phyloP scores from a whole-genome alignment of 352 stramenopile genomes.

The Phytophthora sansomeana region DNA sequence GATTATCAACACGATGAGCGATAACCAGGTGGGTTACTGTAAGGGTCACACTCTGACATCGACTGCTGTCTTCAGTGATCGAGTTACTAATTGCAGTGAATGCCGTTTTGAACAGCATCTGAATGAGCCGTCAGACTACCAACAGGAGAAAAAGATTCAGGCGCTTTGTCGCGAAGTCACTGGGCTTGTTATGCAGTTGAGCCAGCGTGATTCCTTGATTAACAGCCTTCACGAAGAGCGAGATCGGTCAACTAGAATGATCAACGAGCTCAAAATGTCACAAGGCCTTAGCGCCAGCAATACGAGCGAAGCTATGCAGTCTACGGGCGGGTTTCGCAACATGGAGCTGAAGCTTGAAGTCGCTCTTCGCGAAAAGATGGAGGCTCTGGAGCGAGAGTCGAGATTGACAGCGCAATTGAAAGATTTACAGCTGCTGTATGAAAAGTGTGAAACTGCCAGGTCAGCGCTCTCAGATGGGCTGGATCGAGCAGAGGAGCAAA shows the following conservation, averaged over 20 bases:
- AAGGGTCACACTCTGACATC: background rate
- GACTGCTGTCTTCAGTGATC: background rate
- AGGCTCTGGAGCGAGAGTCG: conserved; percentile 33
- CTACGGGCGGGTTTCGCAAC: conserved; percentile 28
- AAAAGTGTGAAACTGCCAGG: conserved; percentile 51
- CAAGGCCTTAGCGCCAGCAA: conserved; percentile 26
- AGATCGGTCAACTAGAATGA: conserved; percentile 46
- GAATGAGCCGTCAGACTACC: conserved; percentile 42
- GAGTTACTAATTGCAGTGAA: conserved; percentile 12
- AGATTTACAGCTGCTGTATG: conserved; percentile 55
- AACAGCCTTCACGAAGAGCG: conserved; percentile 62
- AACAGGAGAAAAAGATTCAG: conserved; percentile 61
- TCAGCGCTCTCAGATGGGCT: conserved; percentile 52
- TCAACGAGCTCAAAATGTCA: conserved; percentile 58
- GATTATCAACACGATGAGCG: conserved; percentile 62
- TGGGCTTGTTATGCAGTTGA: conserved; percentile 60
- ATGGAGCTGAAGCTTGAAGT: conserved; percentile 47
- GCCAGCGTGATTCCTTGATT: conserved; percentile 65
- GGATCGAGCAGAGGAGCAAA: conserved; percentile 60
- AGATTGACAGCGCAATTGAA: conserved; percentile 36
- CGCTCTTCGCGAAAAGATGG: conserved; percentile 38
- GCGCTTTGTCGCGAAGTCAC: conserved; percentile 68
- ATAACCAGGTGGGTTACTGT: conserved; percentile 43
- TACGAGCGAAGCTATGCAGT: conserved; percentile 40
- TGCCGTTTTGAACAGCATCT: conserved; percentile 25